Conservation (phyloP, 306 rosid genomes). For the Lathyrus sativus region DNA sequence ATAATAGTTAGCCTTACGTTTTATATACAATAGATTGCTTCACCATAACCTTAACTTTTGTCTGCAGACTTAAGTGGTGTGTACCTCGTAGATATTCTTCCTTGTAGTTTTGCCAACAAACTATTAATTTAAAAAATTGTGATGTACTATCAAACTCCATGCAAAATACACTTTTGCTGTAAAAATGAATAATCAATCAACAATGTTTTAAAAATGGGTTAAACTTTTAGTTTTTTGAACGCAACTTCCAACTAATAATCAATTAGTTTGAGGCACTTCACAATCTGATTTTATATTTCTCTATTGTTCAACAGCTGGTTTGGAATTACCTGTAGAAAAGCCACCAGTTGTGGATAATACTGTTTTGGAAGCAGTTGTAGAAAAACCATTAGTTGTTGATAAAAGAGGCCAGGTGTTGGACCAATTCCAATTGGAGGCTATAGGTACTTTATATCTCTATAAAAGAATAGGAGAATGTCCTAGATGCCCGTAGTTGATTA, state of each 20-base stretch:
- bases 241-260: neutral
- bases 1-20: neutral
- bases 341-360: conserved; percentile 47
- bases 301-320: conserved; percentile 46
- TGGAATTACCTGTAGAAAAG: conserved; percentile 45
- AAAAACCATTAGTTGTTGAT: conserved; percentile 52
- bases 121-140: neutral
- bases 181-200: conserved; percentile 23
- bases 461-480: conserved; percentile 9
- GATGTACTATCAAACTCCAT: conserved; percentile 3
- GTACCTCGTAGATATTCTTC: neutral
- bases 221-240: neutral
- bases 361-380: conserved; percentile 38
- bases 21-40: conserved; percentile 5
- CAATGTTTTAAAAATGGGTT: conserved; percentile 3
- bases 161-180: neutral
- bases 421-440: conserved; percentile 65
- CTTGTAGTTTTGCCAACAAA: conserved; percentile 1
- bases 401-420: conserved; percentile 52
- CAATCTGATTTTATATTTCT: conserved; percentile 34
- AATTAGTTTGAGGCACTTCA: conserved; percentile 13
- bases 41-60: neutral
- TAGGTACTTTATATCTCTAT: conserved; percentile 49
- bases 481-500: neutral
- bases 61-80: conserved; percentile 7